These are phyloP conservation scores for Guyanaporus albipodus DNA, from an alignment of 768 basidiomycete genomes.

Conservation along the genomic window DNA sequence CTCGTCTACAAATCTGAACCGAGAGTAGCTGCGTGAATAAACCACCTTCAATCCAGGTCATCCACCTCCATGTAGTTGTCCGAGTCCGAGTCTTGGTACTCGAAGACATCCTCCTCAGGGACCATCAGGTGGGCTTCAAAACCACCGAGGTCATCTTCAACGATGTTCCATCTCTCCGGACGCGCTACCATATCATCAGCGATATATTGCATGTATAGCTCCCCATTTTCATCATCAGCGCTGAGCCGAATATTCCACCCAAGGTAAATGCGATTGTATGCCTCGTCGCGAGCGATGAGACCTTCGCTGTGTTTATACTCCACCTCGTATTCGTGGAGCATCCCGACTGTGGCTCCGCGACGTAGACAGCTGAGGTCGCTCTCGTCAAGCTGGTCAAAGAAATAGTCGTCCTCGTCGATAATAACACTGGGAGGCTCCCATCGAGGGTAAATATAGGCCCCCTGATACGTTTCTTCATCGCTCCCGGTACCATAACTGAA, in stretches of 20 bases:
- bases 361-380: conserved; percentile 44
- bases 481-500: conserved; percentile 35
- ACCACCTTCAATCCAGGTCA: conserved; percentile 7
- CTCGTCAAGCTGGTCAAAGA: conserved; percentile 33
- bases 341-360: conserved; percentile 55
- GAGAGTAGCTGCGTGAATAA: neutral
- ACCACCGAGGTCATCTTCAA: conserved; percentile 36
- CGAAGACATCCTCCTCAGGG: conserved; percentile 31
- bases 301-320: conserved; percentile 53
- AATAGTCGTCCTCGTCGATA: conserved; percentile 34
- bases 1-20: no score
- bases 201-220: conserved; percentile 38
- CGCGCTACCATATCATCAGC: conserved; percentile 38
- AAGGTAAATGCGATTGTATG: conserved; percentile 48
- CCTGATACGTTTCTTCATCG: conserved; percentile 37
- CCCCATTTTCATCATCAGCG: conserved; percentile 39
- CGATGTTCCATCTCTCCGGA: conserved; percentile 43
- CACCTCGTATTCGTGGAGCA: conserved; percentile 56
- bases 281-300: conserved; percentile 43
- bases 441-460: conserved; percentile 41
- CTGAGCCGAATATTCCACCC: conserved; percentile 65
- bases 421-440: conserved; percentile 56
- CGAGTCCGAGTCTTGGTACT: conserved; percentile 38
- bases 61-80: conserved; percentile 36
- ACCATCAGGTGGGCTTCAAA: conserved; percentile 41